phyloP scores from a whole-genome alignment of 2,329 filamentous ascomycete genomes.

The Neobulgaria alba region DNA sequence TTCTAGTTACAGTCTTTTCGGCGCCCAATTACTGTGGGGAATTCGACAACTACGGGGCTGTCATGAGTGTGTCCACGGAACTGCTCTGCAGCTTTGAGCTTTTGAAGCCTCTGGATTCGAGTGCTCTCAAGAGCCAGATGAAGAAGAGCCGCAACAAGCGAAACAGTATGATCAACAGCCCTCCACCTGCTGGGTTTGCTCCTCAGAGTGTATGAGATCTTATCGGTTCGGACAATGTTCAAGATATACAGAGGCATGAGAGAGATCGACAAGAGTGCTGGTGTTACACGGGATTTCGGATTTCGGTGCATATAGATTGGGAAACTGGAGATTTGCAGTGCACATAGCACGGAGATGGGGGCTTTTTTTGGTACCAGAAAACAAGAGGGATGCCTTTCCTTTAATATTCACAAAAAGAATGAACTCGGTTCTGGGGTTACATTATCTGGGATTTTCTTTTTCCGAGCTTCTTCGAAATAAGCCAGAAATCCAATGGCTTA shows the following conservation, averaged over 20 bases:
- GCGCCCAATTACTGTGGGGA: constrained; percentile 99
- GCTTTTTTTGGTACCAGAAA: not conserved
- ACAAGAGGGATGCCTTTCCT: not conserved
- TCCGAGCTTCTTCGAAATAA: too few relatives aligned
- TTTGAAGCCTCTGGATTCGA: constrained; percentile 91
- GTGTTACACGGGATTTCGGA: not conserved
- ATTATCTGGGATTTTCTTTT: not conserved
- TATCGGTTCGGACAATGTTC: too few relatives aligned
- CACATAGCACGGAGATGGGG: not conserved
- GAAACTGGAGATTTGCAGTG: not conserved
- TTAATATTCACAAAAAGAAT: not conserved
- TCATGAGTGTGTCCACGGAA: constrained; percentile 99
- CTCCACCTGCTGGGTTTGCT: constrained; percentile 41
- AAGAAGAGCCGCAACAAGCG: constrained; percentile 95
- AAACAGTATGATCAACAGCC: constrained; percentile 92
- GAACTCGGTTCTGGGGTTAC: not conserved
- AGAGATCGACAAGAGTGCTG: not conserved
- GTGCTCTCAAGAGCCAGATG: constrained; percentile 94
- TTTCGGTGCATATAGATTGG: not conserved
- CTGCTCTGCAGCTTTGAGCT: constrained; percentile 86
- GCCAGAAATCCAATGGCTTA: too few relatives aligned
- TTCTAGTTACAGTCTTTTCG: constrained; percentile 93
- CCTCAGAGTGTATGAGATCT: constrained; percentile 22
- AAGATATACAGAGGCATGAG: not conserved
- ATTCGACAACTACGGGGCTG: constrained; percentile 97